Base-by-base conservation (phyloP, 345 rosid genomes). In the Eucalyptus guilfoylei region DNA sequence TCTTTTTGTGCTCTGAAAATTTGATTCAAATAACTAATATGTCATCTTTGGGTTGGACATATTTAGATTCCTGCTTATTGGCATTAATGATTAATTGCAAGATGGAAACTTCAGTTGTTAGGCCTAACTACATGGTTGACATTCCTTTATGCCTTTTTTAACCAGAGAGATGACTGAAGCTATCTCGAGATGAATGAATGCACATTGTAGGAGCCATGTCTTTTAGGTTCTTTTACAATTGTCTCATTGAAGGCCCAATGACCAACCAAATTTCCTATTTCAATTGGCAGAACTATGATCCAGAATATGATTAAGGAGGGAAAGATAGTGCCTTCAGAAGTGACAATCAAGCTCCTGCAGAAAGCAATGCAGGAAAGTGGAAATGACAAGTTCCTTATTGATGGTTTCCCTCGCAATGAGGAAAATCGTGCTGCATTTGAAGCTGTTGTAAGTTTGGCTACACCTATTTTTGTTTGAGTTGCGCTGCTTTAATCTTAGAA, bases 341-440 rank as follows among this genome's bases (percentile, higher is more conserved):
- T 96, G 30, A 97, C 99, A 24, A 91, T 97, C 67, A 94, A 94
- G 91, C 99, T 96, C 90, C 94, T 97, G 87, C 94, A 95, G 88
- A 93, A 94, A 89, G 98, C 96, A 80, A 95, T 95, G 91, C 92
- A 90, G 88, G 94, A 92, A 90, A 92, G 88, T 89, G 93, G 91
- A 32, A 95, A 95, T 87, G 93, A 94, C 89, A 97, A 93, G 88
- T 95, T 95, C 85, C 93, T 97, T 47, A 94, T 96, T 89, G 98
- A 96, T 93, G 99, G 97, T 19, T 97, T 97, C 88, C 99, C 98
- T 89, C 94, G 98, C 28, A 94, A 97, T 88, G 96, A 97, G 92
- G 97, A 96, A 90, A 97, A 95, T 89, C 95, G 94, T 37, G 93
- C 94, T 4, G 96, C 94, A 76, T 96, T 96, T 90, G 98, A 95